Percentiles rank a stretch among this genome's conserved stretches.
phyloP scores from a whole-genome alignment of 176 grass and related monocot genomes.

The Typha latifolia region DNA sequence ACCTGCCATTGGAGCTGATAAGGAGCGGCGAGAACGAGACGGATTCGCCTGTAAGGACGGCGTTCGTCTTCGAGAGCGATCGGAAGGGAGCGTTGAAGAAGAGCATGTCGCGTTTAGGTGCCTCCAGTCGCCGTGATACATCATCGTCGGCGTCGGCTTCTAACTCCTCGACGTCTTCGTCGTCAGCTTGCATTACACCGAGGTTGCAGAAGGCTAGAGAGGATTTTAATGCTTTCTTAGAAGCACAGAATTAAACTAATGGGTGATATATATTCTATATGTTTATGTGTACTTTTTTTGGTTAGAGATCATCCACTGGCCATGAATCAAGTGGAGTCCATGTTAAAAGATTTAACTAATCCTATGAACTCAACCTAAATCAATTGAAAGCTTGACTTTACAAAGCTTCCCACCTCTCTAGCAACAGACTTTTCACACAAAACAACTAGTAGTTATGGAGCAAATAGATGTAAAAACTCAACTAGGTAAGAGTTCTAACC shows the following conservation, averaged over 20 bases:
- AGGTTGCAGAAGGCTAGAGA: conserved; percentile 6
- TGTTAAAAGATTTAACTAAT: no score
- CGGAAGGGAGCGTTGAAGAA: conserved; percentile 24
- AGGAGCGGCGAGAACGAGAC: conserved; percentile 27
- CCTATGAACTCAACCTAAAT: no score
- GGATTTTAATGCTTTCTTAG: conserved; percentile 20
- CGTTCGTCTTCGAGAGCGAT: conserved; percentile 71
- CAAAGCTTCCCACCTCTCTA: no score
- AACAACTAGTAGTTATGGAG: no score
- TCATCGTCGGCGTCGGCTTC: conserved; percentile 30
- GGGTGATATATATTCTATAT: no score
- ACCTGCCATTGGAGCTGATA: conserved; percentile 75
- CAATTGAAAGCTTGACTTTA: no score
- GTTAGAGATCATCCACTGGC: no score
- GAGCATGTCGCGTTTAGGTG: conserved; percentile 19
- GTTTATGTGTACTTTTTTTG: no score
- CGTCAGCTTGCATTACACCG: conserved; percentile 15
- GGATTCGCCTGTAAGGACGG: conserved; percentile 42
- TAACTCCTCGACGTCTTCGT: conserved; percentile 13
- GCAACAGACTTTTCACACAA: no score
- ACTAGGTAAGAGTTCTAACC: no score
- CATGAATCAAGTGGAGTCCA: no score
- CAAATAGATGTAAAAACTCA: no score
- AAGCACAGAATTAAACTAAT: conserved; percentile 7
- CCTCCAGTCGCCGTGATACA: conserved; percentile 14